Conservation (phyloP, 306 rosid species). For the Fragaria vesca region DNA sequence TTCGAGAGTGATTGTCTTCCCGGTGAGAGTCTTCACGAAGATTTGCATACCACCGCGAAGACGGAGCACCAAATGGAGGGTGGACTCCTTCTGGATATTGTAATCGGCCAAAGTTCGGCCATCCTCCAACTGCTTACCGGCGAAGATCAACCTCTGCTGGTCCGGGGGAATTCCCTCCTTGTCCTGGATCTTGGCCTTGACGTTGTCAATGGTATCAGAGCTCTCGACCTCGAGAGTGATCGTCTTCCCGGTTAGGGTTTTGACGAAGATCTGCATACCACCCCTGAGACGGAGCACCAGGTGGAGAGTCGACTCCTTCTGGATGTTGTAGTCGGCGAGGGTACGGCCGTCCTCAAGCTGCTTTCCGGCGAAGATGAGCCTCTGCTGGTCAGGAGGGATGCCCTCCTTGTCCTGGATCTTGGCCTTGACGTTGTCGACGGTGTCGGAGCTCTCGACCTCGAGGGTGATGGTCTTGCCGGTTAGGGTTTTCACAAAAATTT, state of each 20-base stretch:
- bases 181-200: conserved; percentile 43
- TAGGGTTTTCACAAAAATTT: conserved; percentile 39
- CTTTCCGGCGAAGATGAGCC: conserved; percentile 41
- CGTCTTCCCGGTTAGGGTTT: conserved; percentile 47
- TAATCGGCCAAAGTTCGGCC: conserved; percentile 43
- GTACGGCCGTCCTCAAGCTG: conserved; percentile 46
- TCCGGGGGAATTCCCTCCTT: conserved; percentile 40
- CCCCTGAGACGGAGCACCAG: conserved; percentile 36
- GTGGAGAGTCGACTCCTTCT: conserved; percentile 46
- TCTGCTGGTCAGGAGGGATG: conserved; percentile 35
- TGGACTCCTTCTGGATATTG: conserved; percentile 46
- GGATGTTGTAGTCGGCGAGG: conserved; percentile 45
- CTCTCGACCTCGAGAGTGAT: conserved; percentile 43
- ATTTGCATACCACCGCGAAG: conserved; percentile 46
- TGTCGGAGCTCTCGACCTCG: conserved; percentile 42
- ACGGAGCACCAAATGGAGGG: conserved; percentile 45
- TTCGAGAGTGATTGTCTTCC: conserved; percentile 37
- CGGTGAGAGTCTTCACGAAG: conserved; percentile 41
- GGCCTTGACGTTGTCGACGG: conserved; percentile 41
- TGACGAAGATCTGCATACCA: conserved; percentile 37
- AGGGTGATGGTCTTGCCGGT: conserved; percentile 48
- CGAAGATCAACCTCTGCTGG: conserved; percentile 40
- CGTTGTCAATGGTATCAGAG: conserved; percentile 41
- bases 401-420: conserved; percentile 48
- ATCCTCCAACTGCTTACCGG: conserved; percentile 43